These are phyloP conservation scores for Fusarium drepaniforme DNA, from an alignment of 2,329 filamentous ascomycete genomes.

Conservation along the genomic window DNA sequence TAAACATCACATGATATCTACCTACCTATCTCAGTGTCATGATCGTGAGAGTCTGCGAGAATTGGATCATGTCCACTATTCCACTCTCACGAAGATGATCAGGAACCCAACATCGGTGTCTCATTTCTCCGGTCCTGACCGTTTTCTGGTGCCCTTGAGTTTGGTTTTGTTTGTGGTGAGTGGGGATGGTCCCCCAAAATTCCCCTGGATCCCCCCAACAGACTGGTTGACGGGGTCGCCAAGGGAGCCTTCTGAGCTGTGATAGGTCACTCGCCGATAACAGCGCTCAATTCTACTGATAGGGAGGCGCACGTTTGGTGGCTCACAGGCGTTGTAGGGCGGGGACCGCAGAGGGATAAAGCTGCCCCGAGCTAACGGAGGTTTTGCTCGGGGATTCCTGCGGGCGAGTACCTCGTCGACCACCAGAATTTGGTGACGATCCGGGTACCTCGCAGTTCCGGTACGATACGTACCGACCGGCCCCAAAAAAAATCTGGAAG, in stretches of 20 bases:
- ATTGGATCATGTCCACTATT: background rate
- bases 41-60: background rate
- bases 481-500: slow-evolving; percentile 48
- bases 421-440: slow-evolving; percentile 17
- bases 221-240: slow-evolving; percentile 36
- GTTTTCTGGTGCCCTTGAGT: slow-evolving; percentile 16
- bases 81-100: background rate
- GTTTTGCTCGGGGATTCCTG: slow-evolving; percentile 42
- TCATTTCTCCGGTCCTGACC: slow-evolving; percentile 31
- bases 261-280: slow-evolving; percentile 23
- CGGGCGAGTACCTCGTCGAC: slow-evolving; percentile 35
- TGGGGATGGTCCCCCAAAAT: slow-evolving; percentile 39
- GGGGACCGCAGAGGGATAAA: slow-evolving; percentile 44
- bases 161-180: slow-evolving; percentile 25
- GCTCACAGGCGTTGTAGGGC: slow-evolving; percentile 27
- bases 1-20: slow-evolving; percentile 22
- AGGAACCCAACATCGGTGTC: slow-evolving; percentile 14
- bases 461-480: slow-evolving; percentile 46
- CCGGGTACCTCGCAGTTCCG: slow-evolving; percentile 45
- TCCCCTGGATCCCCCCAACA: slow-evolving; percentile 42
- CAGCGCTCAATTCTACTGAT: slow-evolving; percentile 21
- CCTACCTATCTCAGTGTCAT: slow-evolving; percentile 12
- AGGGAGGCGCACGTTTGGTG: slow-evolving; percentile 26
- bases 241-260: slow-evolving; percentile 21
- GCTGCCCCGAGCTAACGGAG: slow-evolving; percentile 46